Percentiles rank a stretch among this genome's conserved stretches.
Evolutionary conservation across 2,329 filamentous ascomycete genomes (phyloP).

Genomic region (Sarocladium oryzae): DNA sequence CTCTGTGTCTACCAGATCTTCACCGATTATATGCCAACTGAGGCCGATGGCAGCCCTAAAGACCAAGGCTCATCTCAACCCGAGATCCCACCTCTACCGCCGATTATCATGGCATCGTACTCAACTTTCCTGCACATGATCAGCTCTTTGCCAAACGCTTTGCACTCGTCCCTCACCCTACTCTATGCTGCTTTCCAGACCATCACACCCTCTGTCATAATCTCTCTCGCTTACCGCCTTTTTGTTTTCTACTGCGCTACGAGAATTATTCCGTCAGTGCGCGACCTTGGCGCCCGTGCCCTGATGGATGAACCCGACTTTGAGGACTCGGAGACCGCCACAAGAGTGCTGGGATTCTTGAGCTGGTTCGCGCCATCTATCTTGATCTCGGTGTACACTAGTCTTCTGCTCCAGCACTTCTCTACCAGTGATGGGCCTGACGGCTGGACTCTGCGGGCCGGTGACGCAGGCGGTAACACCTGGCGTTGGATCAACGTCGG

Average conservation of each 20-base stretch:
- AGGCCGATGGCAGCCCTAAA: constrained; percentile 44
- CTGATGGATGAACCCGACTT: constrained; percentile 79
- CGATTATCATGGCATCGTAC: constrained; percentile 97
- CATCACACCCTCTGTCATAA: constrained; percentile 91
- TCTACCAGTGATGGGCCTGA: constrained; percentile 64
- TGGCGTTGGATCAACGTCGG: constrained; percentile 94
- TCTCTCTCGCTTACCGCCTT: constrained; percentile 87
- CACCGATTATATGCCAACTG: constrained; percentile 89
- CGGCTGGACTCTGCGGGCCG: constrained; percentile 81
- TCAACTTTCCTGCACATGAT: constrained; percentile 82
- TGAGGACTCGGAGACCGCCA: constrained; percentile 79
- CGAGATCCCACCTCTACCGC: constrained; percentile 94
- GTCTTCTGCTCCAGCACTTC: constrained; percentile 91
- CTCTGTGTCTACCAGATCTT: constrained; percentile 99
- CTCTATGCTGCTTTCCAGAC: constrained; percentile 89
- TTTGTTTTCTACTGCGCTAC: constrained; percentile 95
- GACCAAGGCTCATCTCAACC: constrained; percentile 52
- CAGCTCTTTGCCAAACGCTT: constrained; percentile 73
- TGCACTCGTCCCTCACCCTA: constrained; percentile 78
- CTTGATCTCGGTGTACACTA: constrained; percentile 93
- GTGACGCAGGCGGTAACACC: constrained; percentile 71
- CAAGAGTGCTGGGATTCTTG: constrained; percentile 71
- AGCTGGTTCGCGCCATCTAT: constrained; percentile 95
- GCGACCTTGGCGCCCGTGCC: constrained; percentile 76
- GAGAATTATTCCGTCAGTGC: constrained; percentile 88